These are phyloP conservation scores for Globisporangium megalacanthum DNA, from an alignment of 352 stramenopile genomes.

Conservation along the genomic window DNA sequence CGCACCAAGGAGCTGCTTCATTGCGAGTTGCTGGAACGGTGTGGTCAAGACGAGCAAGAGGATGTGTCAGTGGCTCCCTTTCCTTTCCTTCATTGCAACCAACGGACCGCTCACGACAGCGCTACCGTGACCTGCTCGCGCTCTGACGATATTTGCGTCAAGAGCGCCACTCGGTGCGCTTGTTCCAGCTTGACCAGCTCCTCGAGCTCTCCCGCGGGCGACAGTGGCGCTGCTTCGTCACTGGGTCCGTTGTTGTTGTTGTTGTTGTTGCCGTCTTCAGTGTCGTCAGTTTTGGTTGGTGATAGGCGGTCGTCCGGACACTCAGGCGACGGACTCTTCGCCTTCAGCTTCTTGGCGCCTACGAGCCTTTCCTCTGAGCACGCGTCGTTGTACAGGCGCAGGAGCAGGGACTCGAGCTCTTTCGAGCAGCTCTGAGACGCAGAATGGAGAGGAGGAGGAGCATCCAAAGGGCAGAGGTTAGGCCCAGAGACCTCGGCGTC, in stretches of 20 bases:
- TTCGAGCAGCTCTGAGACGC: conserved; percentile 36
- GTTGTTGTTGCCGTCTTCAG: conserved; percentile 4
- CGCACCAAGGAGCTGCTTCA: conserved; percentile 43
- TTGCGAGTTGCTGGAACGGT: conserved; percentile 26
- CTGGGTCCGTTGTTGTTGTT: conserved; percentile 4
- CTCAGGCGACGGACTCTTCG: conserved; percentile 4
- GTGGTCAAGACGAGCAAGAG: not conserved
- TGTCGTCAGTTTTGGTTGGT: not conserved
- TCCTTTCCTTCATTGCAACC: not conserved
- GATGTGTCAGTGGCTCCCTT: not conserved
- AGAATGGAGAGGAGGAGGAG: not conserved
- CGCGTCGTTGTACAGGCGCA: conserved; percentile 65
- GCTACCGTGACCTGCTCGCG: conserved; percentile 38
- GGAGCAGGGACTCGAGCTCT: conserved; percentile 56
- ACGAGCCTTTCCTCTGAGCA: conserved; percentile 16
- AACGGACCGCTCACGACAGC: not conserved
- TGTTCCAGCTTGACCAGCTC: conserved; percentile 48
- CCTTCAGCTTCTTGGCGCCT: conserved; percentile 14
- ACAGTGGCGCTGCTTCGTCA: not conserved
- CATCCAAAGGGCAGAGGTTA: not conserved
- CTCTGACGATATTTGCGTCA: conserved; percentile 52
- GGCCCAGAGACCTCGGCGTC: too few relatives aligned
- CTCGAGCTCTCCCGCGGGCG: conserved; percentile 41
- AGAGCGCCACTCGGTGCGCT: conserved; percentile 33
- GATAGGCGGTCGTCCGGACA: not conserved